Evolutionary conservation across 2,329 filamentous ascomycete genomes (phyloP).

Genomic region (Incumbomyces delicatus): DNA sequence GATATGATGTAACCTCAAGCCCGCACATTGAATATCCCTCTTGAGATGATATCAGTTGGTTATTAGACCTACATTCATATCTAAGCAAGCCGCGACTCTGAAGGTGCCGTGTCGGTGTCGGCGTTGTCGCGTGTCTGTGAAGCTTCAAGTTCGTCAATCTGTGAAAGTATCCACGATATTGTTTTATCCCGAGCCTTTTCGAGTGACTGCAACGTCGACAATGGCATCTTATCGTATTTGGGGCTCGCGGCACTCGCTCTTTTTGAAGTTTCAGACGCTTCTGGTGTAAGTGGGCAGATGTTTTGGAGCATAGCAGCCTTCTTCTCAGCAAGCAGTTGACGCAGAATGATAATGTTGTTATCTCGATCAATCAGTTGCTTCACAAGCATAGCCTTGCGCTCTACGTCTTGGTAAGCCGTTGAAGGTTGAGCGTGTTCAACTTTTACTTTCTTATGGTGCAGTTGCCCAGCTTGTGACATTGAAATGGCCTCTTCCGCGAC

Average conservation of each 20-base stretch:
- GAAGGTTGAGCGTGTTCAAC: background rate
- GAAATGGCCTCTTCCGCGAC: slow-evolving; percentile 39
- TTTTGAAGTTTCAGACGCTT: slow-evolving; percentile 21
- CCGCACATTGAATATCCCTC: no score
- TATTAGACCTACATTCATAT: no score
- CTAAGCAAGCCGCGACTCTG: no score
- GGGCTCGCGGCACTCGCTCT: slow-evolving; percentile 6
- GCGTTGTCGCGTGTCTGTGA: background rate
- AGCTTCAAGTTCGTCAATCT: slow-evolving; percentile 43
- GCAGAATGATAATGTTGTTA: slow-evolving; percentile 38
- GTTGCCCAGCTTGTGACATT: slow-evolving; percentile 21
- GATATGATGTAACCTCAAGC: no score
- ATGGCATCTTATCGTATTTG: slow-evolving; percentile 32
- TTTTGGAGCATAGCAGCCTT: slow-evolving; percentile 6
- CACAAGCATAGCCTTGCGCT: slow-evolving; percentile 26
- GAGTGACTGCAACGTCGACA: slow-evolving; percentile 33
- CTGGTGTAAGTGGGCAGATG: background rate
- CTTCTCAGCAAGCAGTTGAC: slow-evolving; percentile 33
- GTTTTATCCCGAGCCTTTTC: slow-evolving; percentile 47
- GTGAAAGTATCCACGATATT: slow-evolving; percentile 42
- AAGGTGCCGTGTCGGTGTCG: no score
- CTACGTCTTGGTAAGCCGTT: slow-evolving; percentile 22
- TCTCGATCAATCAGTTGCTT: slow-evolving; percentile 38
- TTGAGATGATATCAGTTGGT: no score
- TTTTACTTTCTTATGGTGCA: background rate